Base-by-base conservation (phyloP, 2,329 filamentous ascomycete species). In the Aspergillus sp. region DNA sequence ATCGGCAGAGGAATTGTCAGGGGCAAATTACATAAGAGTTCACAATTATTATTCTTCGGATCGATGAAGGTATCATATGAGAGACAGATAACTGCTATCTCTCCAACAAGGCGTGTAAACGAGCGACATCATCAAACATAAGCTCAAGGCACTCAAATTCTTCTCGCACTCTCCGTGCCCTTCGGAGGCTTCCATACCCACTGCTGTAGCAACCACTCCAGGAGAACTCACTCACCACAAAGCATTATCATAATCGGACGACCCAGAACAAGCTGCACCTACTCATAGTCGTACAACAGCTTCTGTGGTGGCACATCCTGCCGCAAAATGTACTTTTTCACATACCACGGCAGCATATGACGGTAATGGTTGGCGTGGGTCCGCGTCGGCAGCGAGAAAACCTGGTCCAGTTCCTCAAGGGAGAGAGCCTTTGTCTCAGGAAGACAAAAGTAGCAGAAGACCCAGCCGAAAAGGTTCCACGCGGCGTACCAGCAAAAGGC, bases 371-470 rank as follows among this genome's bases (percentile, higher is more conserved):
- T 56, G 4, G 68, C 73, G 62, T 77, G 74, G 26, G 74, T 63
- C 11, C 65, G 61, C 2, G 76, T 81, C 0, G 79, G 74, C 1
- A 83, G 77, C 1, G 71, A 74, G 62, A 83, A 83, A 14, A 83
- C 77, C 58, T 81, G 76, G 56, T 80, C 78, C 43, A 81, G 60
- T 55, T 77, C 75, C 49, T 77, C 75, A 0, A 77, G 67, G 1
- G 74, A 76, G 53, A 69, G 71, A 2, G 65, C 66, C 50, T 73
- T 74, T 0, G 72, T 74, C 53, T 74, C 72, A 0, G 71, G 71
- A 64, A 74, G 51, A 20, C 47, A 43, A 32, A 53, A 47, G n/a
- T 50, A 46, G 36, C 42, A 45, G 17, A 53, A 50, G n/a, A 49
- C 30, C 70, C 65, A 81, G 17, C 72, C 78, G 4, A 73, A 56